Percentiles rank a stretch among this genome's conserved stretches.
phyloP scores from a whole-genome alignment of 768 basidiomycete species.

The Dentipellis sp. region DNA sequence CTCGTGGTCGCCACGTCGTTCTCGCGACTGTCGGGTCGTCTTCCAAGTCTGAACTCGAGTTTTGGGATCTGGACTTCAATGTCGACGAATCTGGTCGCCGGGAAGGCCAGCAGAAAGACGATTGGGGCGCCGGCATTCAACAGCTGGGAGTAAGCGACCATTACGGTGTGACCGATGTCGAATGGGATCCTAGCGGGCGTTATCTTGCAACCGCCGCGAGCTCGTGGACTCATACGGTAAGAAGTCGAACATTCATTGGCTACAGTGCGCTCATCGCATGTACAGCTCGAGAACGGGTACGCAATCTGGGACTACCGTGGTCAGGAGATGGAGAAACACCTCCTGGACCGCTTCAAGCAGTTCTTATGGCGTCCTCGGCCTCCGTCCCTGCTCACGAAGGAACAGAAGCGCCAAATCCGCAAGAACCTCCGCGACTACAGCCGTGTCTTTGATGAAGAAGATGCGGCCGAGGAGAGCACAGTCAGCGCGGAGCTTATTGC shows the following conservation, averaged over 20 bases:
- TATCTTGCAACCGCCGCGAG: slow-evolving; percentile 91
- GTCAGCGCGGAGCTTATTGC: slow-evolving; percentile 92
- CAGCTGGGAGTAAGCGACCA: slow-evolving; percentile 83
- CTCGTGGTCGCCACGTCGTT: slow-evolving; percentile 90
- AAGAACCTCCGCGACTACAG: slow-evolving; percentile 90
- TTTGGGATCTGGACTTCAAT: slow-evolving; percentile 96
- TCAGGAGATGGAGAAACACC: slow-evolving; percentile 83
- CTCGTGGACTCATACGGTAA: slow-evolving; percentile 88
- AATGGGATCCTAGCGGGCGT: slow-evolving; percentile 97
- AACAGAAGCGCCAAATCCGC: slow-evolving; percentile 78
- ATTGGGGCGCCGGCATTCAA: slow-evolving; percentile 84
- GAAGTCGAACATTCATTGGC: slow-evolving; percentile 18
- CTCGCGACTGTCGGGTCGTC: slow-evolving; percentile 94
- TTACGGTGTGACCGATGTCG: slow-evolving; percentile 94
- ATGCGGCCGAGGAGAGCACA: slow-evolving; percentile 90
- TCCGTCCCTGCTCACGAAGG: slow-evolving; percentile 74
- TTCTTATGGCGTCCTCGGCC: slow-evolving; percentile 99
- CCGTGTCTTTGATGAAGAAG: slow-evolving; percentile 90
- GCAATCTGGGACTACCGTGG: slow-evolving; percentile 98
- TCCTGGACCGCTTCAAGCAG: slow-evolving; percentile 95
- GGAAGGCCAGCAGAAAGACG: slow-evolving; percentile 45
- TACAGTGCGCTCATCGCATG: background rate
- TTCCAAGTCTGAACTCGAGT: slow-evolving; percentile 94
- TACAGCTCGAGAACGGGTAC: slow-evolving; percentile 91
- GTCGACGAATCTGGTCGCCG: slow-evolving; percentile 41